Conservation (phyloP, 2,329 filamentous ascomycete genomes). For the Aspergillus glaucus region DNA sequence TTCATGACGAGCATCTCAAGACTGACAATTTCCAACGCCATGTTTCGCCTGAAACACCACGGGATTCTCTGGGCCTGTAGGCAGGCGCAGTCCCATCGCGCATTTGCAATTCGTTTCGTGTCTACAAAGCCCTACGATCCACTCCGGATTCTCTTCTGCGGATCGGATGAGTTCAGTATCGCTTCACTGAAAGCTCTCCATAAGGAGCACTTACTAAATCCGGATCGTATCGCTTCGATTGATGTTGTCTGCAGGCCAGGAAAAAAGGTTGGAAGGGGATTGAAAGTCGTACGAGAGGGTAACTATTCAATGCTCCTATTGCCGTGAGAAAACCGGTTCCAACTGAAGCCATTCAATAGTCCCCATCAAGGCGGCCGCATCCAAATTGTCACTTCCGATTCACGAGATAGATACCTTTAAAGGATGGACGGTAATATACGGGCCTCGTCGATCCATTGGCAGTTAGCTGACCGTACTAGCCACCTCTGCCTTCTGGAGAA, state of each 20-base stretch:
- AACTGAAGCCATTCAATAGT: constrained; percentile 44
- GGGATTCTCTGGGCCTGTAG: constrained; percentile 18
- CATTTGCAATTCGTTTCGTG: constrained; percentile 16
- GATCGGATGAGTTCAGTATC: constrained; percentile 85
- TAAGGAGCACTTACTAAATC: constrained; percentile 49
- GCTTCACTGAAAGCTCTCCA: constrained; percentile 66
- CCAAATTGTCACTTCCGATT: constrained; percentile 57
- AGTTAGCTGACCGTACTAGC: constrained; percentile 34
- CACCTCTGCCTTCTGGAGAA: constrained; percentile 43
- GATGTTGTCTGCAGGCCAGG: constrained; percentile 78
- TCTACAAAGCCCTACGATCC: constrained; percentile 44
- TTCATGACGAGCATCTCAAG: neutral
- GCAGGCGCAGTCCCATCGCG: constrained; percentile 5
- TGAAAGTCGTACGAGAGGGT: constrained; percentile 64
- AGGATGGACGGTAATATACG: constrained; percentile 61
- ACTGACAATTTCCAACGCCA: constrained; percentile 5
- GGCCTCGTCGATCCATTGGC: neutral
- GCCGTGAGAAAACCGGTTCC: neutral
- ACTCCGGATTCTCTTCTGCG: constrained; percentile 84
- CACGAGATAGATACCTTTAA: constrained; percentile 78
- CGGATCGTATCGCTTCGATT: constrained; percentile 62
- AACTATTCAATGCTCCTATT: constrained; percentile 11
- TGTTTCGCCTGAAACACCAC: constrained; percentile 20
- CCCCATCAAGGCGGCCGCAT: constrained; percentile 63
- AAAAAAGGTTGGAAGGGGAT: constrained; percentile 69